These are phyloP conservation scores for Tulasnella sp. DNA, from an alignment of 768 basidiomycete species.

Conservation along the genomic window DNA sequence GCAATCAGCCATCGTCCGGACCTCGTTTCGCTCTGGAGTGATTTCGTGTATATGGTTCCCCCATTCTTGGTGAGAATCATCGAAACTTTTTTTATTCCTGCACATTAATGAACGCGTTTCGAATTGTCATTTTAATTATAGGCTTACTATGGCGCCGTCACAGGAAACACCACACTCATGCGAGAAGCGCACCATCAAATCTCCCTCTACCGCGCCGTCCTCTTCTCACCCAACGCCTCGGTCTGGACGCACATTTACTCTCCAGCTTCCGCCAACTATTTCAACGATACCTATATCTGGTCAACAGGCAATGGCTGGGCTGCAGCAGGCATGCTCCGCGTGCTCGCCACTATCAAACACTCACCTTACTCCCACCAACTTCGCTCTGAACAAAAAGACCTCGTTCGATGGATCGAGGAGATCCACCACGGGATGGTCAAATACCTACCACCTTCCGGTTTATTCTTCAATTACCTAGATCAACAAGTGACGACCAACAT, in stretches of 20 bases:
- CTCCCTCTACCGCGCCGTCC: background rate
- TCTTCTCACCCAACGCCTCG: slow-evolving; percentile 18
- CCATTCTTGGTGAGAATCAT: slow-evolving; percentile 20
- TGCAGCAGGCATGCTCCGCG: slow-evolving; percentile 24
- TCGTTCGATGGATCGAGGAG: slow-evolving; percentile 23
- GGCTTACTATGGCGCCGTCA: slow-evolving; percentile 25
- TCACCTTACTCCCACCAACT: slow-evolving; percentile 12
- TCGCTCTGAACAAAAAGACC: slow-evolving; percentile 16
- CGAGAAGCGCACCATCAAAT: background rate
- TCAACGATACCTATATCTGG: slow-evolving; percentile 21
- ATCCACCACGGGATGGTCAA: slow-evolving; percentile 17
- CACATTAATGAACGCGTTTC: background rate
- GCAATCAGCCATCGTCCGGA: slow-evolving; percentile 26
- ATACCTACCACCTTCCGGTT: slow-evolving; percentile 12
- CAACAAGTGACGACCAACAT: slow-evolving; percentile 1
- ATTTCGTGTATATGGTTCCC: slow-evolving; percentile 19
- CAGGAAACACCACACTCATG: background rate
- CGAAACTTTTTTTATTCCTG: background rate
- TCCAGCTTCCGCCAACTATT: background rate
- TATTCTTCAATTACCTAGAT: slow-evolving; percentile 23
- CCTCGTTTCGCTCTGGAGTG: slow-evolving; percentile 21
- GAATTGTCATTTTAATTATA: slow-evolving; percentile 7
- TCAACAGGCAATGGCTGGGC: slow-evolving; percentile 28
- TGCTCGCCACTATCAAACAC: slow-evolving; percentile 23
- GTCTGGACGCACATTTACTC: slow-evolving; percentile 25